Conservation (phyloP, 139 green algal species). For the Haematococcus lacustris region DNA sequence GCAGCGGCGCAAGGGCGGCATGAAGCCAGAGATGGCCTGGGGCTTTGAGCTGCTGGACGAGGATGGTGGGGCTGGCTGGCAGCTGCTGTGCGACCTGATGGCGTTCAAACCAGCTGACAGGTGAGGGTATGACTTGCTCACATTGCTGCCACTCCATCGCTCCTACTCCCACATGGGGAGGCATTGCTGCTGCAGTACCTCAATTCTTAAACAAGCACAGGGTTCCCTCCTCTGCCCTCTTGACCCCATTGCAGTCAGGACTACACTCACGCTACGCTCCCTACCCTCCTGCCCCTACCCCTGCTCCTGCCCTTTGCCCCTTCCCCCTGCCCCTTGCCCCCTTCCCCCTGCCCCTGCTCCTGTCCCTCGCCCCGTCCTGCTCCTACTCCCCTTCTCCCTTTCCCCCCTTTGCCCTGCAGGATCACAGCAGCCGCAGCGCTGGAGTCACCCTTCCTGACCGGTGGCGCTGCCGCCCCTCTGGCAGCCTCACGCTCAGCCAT, state of each 20-base stretch:
- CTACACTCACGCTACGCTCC: too few species aligned
- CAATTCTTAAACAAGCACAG: neutral
- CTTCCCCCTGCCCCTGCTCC: too few species aligned
- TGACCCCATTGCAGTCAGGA: too few species aligned
- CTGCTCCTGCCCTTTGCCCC: too few species aligned
- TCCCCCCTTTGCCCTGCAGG: neutral
- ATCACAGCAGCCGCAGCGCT: slow-evolving; percentile 3
- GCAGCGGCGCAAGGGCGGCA: slow-evolving; percentile 21
- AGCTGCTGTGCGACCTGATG: slow-evolving; percentile 48
- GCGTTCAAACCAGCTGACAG: slow-evolving; percentile 24
- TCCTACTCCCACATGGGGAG: neutral
- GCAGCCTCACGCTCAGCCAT: neutral
- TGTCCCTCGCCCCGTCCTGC: too few species aligned
- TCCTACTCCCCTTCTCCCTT: neutral
- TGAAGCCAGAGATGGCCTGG: slow-evolving; percentile 42
- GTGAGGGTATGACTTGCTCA: slow-evolving; percentile 1
- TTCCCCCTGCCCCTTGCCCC: too few species aligned
- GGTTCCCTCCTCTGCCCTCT: too few species aligned
- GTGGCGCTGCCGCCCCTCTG: neutral
- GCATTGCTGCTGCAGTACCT: neutral
- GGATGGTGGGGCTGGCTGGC: slow-evolving; percentile 59
- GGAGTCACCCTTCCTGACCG: slow-evolving; percentile 1
- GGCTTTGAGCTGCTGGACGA: slow-evolving; percentile 71
- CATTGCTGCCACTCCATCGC: neutral
- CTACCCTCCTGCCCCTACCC: too few species aligned